A percentile compares a stretch with the other conserved stretches of the same genome.
These are phyloP conservation scores for Xanthoconium separans DNA, from an alignment of 1,284 basidiomycete genomes.

Conservation along the genomic window DNA sequence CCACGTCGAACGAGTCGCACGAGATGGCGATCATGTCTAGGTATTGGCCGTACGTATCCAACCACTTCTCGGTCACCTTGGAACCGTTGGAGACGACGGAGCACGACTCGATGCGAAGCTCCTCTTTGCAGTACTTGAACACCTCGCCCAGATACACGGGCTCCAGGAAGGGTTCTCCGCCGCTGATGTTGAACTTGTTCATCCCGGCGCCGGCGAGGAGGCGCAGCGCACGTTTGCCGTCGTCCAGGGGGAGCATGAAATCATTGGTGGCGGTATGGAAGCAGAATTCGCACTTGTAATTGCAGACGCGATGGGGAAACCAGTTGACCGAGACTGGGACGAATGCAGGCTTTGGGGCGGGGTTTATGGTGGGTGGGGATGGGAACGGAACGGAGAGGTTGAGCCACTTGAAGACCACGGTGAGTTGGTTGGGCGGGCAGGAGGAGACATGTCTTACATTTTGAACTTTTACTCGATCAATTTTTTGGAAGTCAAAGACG, in stretches of 20 bases:
- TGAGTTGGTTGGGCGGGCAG: no score
- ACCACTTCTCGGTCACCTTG: slow-evolving; percentile 39
- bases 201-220: slow-evolving; percentile 37
- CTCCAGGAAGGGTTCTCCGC: slow-evolving; percentile 40
- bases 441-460: no score
- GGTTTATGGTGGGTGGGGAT: background rate
- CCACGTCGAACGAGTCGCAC: slow-evolving; percentile 39
- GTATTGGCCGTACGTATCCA: slow-evolving; percentile 36
- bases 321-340: slow-evolving; percentile 19
- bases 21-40: slow-evolving; percentile 40
- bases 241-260: slow-evolving; percentile 33
- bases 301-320: slow-evolving; percentile 28
- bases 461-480: background rate
- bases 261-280: slow-evolving; percentile 38
- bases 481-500: background rate
- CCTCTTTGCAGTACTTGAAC: slow-evolving; percentile 40
- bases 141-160: slow-evolving; percentile 36
- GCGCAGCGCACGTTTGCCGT: slow-evolving; percentile 35
- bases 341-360: slow-evolving; percentile 10
- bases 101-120: slow-evolving; percentile 35
- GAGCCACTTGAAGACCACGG: slow-evolving; percentile 10
- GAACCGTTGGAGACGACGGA: slow-evolving; percentile 39
- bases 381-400: background rate
- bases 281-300: slow-evolving; percentile 38
- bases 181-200: slow-evolving; percentile 41